phyloP scores from a whole-genome alignment of 441 rosid genomes.

The Adansonia madagascariensis region DNA sequence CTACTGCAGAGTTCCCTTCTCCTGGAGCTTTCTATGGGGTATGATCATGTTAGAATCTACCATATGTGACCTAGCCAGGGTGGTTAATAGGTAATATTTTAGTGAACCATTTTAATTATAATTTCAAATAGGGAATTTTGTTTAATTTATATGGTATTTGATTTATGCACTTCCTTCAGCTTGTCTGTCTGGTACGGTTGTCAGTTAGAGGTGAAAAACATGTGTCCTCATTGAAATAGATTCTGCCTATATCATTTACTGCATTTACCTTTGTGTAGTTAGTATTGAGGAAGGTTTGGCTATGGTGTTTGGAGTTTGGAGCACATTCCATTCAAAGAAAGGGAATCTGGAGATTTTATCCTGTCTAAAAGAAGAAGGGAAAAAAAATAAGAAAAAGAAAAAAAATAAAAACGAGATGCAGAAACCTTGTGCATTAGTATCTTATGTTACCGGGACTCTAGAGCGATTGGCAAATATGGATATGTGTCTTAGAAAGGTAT shows the following conservation, averaged over 20 bases:
- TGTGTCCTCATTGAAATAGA: background rate
- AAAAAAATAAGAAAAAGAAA: background rate
- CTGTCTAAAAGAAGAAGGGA: background rate
- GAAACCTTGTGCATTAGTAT: background rate
- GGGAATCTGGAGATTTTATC: conserved; percentile 1
- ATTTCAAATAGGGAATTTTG: background rate
- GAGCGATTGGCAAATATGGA: background rate
- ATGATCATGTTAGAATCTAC: conserved; percentile 24
- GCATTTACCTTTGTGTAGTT: conserved; percentile 5
- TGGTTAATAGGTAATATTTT: background rate
- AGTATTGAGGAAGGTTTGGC: background rate
- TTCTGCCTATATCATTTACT: background rate
- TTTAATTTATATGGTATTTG: conserved; percentile 5
- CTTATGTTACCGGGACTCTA: background rate
- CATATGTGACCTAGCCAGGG: background rate
- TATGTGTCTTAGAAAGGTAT: background rate
- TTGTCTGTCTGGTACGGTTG: background rate
- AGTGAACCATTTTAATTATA: background rate
- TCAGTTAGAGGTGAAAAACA: background rate
- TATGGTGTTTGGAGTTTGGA: background rate
- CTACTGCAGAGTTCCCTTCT: conserved; percentile 47
- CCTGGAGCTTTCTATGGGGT: conserved; percentile 96
- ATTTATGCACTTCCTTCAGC: conserved; percentile 1
- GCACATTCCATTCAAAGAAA: background rate
- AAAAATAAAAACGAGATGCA: background rate